Evolutionary conservation across 352 stramenopile species (phyloP).

Genomic region (Phytophthora megakarya): DNA sequence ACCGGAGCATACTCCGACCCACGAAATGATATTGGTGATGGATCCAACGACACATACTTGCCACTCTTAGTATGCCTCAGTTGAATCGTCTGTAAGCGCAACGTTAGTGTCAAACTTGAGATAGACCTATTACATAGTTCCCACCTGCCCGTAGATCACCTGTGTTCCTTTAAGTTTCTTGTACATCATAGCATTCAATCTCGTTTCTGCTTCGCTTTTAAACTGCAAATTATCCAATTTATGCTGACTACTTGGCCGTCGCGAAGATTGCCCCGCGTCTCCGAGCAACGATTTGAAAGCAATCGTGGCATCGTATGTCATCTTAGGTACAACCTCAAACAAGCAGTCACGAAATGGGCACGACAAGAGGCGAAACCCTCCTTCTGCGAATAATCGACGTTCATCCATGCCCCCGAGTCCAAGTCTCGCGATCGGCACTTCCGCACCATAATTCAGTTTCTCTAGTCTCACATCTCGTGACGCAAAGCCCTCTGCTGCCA

Average conservation of each 20-base stretch:
- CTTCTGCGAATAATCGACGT: slow-evolving; percentile 40
- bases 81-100: slow-evolving; percentile 52
- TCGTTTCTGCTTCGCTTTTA: slow-evolving; percentile 67
- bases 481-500: slow-evolving; percentile 63
- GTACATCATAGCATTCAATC: slow-evolving; percentile 77
- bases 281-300: slow-evolving; percentile 37
- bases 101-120: not conserved
- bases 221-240: slow-evolving; percentile 60
- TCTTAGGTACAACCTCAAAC: slow-evolving; percentile 77
- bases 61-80: slow-evolving; percentile 66
- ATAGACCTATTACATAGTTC: not conserved
- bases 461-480: slow-evolving; percentile 64
- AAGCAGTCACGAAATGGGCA: slow-evolving; percentile 71
- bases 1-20: slow-evolving; percentile 61
- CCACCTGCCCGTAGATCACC: slow-evolving; percentile 72
- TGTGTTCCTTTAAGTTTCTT: slow-evolving; percentile 62
- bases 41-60: slow-evolving; percentile 59
- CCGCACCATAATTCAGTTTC: slow-evolving; percentile 43
- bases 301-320: slow-evolving; percentile 72
- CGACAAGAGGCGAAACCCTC: slow-evolving; percentile 43
- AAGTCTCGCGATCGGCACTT: slow-evolving; percentile 37
- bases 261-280: slow-evolving; percentile 7
- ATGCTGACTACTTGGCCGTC: slow-evolving; percentile 25
- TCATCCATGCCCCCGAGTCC: slow-evolving; percentile 54
- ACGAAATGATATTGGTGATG: slow-evolving; percentile 48